These are phyloP conservation scores for Aspergillus glaucus DNA, from an alignment of 2,329 filamentous ascomycete species.

Conservation along the genomic window DNA sequence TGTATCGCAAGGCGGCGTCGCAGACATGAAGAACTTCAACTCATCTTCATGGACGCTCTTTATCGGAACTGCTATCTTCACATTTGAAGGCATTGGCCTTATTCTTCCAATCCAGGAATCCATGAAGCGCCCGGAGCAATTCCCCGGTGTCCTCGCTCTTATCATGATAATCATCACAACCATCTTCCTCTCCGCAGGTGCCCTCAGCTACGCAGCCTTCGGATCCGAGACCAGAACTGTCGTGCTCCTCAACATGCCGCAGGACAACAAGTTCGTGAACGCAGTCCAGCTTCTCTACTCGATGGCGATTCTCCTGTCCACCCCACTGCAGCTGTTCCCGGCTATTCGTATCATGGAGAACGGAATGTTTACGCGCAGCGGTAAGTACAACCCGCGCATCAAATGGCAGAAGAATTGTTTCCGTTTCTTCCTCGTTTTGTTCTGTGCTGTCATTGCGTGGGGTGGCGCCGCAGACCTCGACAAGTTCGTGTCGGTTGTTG, in stretches of 20 bases:
- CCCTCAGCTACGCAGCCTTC: constrained; percentile 91
- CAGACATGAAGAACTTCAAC: constrained; percentile 90
- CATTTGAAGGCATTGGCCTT: constrained; percentile 93
- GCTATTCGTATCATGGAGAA: constrained; percentile 96
- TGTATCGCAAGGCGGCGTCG: constrained; percentile 61
- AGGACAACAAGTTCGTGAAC: constrained; percentile 93
- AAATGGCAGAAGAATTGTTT: constrained; percentile 99
- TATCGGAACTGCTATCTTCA: constrained; percentile 98
- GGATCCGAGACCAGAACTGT: constrained; percentile 94
- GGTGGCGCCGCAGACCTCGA: constrained; percentile 86
- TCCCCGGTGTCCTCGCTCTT: constrained; percentile 76
- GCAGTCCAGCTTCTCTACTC: constrained; percentile 95
- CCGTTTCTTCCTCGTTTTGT: constrained; percentile 82
- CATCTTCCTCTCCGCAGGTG: constrained; percentile 85
- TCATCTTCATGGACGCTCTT: constrained; percentile 89
- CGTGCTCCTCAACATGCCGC: constrained; percentile 89
- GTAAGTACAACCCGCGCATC: constrained; percentile 96
- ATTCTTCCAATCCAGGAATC: constrained; percentile 98
- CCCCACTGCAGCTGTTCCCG: constrained; percentile 92
- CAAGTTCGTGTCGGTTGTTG: constrained; percentile 94
- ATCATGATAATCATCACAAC: constrained; percentile 96
- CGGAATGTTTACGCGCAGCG: constrained; percentile 84
- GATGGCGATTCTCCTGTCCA: constrained; percentile 92
- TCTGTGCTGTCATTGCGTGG: constrained; percentile 86
- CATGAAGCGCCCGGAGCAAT: constrained; percentile 86